Base-by-base conservation (phyloP, 2,329 filamentous ascomycete species). In the Botrytis tulipae region DNA sequence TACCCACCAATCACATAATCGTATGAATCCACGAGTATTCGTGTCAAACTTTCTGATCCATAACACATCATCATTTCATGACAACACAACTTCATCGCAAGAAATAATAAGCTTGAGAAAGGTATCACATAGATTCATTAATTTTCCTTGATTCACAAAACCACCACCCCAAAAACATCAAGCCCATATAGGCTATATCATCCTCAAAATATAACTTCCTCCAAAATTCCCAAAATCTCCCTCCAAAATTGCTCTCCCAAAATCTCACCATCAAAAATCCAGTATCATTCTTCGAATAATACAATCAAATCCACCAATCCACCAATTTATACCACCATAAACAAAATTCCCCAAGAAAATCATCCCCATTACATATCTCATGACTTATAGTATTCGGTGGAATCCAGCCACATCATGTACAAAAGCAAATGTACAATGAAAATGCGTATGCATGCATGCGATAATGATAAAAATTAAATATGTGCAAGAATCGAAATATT, bases 401-500 rank as follows among this genome's bases (percentile, higher is more conserved):
- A 62, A 71, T 42, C 54, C 59, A 42, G 66, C 66, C 51, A 57
- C 48, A 54, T 54, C 44, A 54, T 71, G 46, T 62, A 71, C 69
- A 71, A 8, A 57, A 42, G 4, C 7, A 65, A 65, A 71, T 71
- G 57, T 54, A 32, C 44, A 51, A 54, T 29, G 25, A 66, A 51
- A 48, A 54, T 59, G 20, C 37, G 25, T 54, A 35, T 42, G 18
- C 48, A 25, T 42, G 35, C 40, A 46, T 44, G 32, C 8, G 57
- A 29, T 37, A n/a, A 29, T 63, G 68, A 18, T n/a, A 25, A 59
- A 54, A 70, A 54, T 48, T 18, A 73, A 42, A 18, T 62, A 61
- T 73, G 42, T 73, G 29, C 65, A 73, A 73, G 65, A 70, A 48
- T 54, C 25, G 16, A 40, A 57, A 57, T 54, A 3, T 22, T 42